Evolutionary conservation across 1,139 yeast species (phyloP), one percentile per base, ranked within the genome.

Genomic region (Suhomyces maxii): DNA sequence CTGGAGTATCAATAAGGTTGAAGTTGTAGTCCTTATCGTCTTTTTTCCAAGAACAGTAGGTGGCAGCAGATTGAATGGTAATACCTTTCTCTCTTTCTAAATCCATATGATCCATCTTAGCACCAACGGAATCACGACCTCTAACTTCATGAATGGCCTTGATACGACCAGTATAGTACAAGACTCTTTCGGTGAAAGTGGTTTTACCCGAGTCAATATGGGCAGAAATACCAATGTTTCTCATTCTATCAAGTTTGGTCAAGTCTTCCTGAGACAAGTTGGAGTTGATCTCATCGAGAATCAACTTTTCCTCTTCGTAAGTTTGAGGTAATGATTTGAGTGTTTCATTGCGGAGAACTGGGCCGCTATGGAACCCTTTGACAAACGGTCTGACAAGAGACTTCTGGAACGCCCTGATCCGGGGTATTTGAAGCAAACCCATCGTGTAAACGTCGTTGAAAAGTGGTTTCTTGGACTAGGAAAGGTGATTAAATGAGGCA

Each of bases 101-200:
- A 59, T 93, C 97, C 66, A 62, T 63, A 43, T 61, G 66, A 56
- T 63, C 67, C 67, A 63, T 93, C 71, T 90, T 93, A 49, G 99
- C 99, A 49, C 99, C 99, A 49, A 93, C 98, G 56, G 91, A 84
- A 67, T 93, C 99, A 61, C 95, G 83, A 42, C 99, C 99, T 67
- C 99, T 81, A 42, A 93, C 99, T 69, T 93, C 99, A 65, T 93
- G 99, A 60, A 93, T 95, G 26, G 96, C 96, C 66, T 91, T 90
- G 67, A 95, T 95, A 65, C 99, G 82, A 50, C 99, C 99, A 8
- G 99, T 93, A 67, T 95, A 95, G 70, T 83, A 93, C 57, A 93
- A 73, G 41, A 93, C 99, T 67, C 99, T 86, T 71, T 93, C 99
- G 13, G 99, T 93, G 84, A 91, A 71, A 74, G 96, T 61, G 86